These are phyloP conservation scores for Talaromyces sp. DNA, from an alignment of 2,329 filamentous ascomycete genomes.

Conservation along the genomic window DNA sequence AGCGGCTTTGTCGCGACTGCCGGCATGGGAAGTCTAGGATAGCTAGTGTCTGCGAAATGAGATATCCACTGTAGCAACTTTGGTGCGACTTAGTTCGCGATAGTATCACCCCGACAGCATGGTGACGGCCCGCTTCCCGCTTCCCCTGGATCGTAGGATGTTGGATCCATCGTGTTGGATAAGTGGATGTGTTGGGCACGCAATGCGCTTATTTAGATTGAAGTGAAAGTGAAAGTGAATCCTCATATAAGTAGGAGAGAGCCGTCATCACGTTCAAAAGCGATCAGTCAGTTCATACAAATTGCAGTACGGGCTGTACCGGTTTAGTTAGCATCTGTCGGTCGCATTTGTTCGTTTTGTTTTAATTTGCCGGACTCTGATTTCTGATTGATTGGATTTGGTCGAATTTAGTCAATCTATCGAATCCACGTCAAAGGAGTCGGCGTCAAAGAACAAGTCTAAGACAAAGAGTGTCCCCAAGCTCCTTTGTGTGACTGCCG, in stretches of 20 bases:
- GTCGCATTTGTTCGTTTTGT: background rate
- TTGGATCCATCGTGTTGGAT: conserved; percentile 2
- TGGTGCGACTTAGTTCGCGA: background rate
- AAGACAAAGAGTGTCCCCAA: conserved; percentile 2
- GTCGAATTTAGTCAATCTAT: background rate
- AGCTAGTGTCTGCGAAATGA: background rate
- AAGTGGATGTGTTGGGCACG: background rate
- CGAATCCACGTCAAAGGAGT: background rate
- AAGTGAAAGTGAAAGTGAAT: background rate
- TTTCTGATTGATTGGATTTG: background rate
- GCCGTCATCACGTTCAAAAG: background rate
- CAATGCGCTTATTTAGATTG: background rate
- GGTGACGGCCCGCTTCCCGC: conserved; percentile 8
- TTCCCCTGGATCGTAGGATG: conserved; percentile 12
- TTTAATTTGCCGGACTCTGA: background rate
- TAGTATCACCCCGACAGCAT: conserved; percentile 4
- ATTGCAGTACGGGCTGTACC: background rate
- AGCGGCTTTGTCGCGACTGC: background rate
- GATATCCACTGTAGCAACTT: background rate
- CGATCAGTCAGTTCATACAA: conserved; percentile 7
- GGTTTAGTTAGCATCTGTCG: background rate
- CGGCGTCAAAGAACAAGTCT: background rate
- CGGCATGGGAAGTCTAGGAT: background rate
- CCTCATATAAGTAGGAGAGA: background rate
- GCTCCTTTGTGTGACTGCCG: conserved; percentile 2